Evolutionary conservation across 768 basidiomycete genomes (phyloP).

Genomic region (Sporobolomyces phaffii): DNA sequence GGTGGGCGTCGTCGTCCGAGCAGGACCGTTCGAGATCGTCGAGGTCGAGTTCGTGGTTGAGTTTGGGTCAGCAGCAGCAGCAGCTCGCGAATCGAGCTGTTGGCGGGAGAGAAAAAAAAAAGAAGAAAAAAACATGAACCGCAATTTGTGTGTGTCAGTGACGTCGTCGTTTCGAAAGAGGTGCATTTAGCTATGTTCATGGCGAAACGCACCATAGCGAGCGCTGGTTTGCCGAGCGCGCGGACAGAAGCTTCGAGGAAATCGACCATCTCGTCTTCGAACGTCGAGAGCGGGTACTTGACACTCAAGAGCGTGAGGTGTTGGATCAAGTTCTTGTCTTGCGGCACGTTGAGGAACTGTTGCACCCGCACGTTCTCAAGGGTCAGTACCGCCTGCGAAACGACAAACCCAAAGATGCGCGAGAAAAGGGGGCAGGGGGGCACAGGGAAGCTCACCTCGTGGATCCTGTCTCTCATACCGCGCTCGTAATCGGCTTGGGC

Average conservation of each 20-base stretch:
- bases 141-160: no score
- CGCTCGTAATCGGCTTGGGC: constrained; percentile 65
- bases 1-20: neutral
- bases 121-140: no score
- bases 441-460: constrained; percentile 51
- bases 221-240: constrained; percentile 22
- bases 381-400: no score
- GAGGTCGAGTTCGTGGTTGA: neutral
- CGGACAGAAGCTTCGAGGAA: constrained; percentile 21
- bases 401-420: neutral
- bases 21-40: neutral
- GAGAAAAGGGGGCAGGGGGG: neutral
- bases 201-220: constrained; percentile 30
- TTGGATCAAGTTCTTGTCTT: constrained; percentile 5
- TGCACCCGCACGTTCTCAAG: neutral
- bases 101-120: neutral
- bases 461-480: constrained; percentile 68
- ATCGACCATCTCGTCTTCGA: constrained; percentile 35
- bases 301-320: constrained; percentile 25
- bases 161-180: no score
- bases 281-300: constrained; percentile 32
- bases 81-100: neutral
- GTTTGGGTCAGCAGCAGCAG: no score
- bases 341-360: constrained; percentile 37
- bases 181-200: no score